phyloP scores from a whole-genome alignment of 805 yeast species.

The Starmerella stigmatis region DNA sequence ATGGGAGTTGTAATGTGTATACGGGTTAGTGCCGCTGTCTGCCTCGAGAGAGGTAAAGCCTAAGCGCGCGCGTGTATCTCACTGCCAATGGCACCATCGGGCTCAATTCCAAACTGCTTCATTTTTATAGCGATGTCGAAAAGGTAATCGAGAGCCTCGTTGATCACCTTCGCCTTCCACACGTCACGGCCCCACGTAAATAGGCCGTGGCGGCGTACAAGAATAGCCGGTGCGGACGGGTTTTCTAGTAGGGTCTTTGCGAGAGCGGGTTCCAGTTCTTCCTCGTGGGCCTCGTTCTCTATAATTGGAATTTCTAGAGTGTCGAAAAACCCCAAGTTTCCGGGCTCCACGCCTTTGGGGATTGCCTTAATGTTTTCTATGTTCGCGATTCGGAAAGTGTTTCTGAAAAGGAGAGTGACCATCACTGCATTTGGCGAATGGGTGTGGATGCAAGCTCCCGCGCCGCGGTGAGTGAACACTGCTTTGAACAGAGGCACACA shows the following conservation, averaged over 20 bases:
- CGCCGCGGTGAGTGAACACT: constrained; percentile 53
- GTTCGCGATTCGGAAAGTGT: constrained; percentile 53
- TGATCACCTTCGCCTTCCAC: constrained; percentile 86
- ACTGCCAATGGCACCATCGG: constrained; percentile 7
- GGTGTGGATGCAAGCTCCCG: constrained; percentile 91
- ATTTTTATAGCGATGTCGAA: constrained; percentile 76
- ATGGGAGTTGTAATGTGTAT: too few relatives aligned
- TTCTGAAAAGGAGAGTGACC: constrained; percentile 50
- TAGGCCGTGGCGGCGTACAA: constrained; percentile 88
- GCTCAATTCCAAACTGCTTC: constrained; percentile 51
- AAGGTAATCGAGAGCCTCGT: constrained; percentile 86
- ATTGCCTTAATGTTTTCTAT: constrained; percentile 90
- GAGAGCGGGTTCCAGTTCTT: constrained; percentile 55
- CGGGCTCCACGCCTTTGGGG: constrained; percentile 57
- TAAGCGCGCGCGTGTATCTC: too few relatives aligned
- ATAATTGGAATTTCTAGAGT: constrained; percentile 78
- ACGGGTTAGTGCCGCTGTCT: too few relatives aligned
- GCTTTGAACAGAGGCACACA: constrained; percentile 84
- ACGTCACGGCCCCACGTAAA: constrained; percentile 93
- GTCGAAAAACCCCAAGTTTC: constrained; percentile 62
- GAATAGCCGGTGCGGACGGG: constrained; percentile 73
- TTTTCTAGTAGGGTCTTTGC: constrained; percentile 54
- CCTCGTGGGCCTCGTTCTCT: constrained; percentile 83
- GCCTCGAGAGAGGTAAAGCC: too few relatives aligned
- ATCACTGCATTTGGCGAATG: constrained; percentile 85